Conservation (phyloP, 2,329 filamentous ascomycete species). For the Botrytis tulipae region DNA sequence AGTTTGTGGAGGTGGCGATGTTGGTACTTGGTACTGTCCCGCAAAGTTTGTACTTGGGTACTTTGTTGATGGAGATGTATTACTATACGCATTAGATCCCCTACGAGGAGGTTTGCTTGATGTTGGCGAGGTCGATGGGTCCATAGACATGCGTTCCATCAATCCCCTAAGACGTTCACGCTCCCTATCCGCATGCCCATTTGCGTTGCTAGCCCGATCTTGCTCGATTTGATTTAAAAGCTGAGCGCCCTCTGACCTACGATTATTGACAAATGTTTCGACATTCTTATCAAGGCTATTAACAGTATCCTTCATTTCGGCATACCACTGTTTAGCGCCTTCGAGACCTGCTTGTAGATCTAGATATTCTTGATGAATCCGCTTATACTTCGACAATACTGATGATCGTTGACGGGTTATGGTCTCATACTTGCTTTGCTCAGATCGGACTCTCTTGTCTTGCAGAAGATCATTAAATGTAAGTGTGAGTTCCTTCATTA, state of each 20-base stretch:
- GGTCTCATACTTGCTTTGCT: slow-evolving; percentile 91
- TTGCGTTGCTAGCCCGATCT: slow-evolving; percentile 36
- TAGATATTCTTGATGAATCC: slow-evolving; percentile 87
- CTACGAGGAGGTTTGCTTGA: slow-evolving; percentile 40
- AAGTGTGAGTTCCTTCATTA: slow-evolving; percentile 92
- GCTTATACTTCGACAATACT: slow-evolving; percentile 84
- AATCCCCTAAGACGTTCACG: slow-evolving; percentile 80
- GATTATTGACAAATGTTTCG: slow-evolving; percentile 93
- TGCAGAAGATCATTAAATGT: slow-evolving; percentile 86
- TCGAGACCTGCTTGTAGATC: slow-evolving; percentile 83
- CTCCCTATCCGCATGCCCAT: slow-evolving; percentile 65
- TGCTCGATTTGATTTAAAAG: slow-evolving; percentile 73
- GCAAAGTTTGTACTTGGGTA: slow-evolving; percentile 56
- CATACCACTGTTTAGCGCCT: slow-evolving; percentile 89
- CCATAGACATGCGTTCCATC: slow-evolving; percentile 95
- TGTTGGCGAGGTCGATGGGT: slow-evolving; percentile 51
- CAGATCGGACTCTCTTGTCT: slow-evolving; percentile 87
- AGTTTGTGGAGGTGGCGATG: slow-evolving; percentile 46
- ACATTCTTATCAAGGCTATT: slow-evolving; percentile 94
- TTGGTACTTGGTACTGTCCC: slow-evolving; percentile 59
- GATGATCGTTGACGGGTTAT: slow-evolving; percentile 79
- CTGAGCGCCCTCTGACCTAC: slow-evolving; percentile 85
- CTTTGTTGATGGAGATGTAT: slow-evolving; percentile 41
- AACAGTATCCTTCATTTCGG: slow-evolving; percentile 92
- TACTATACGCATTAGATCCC: slow-evolving; percentile 39